Percentiles rank a stretch among this genome's conserved stretches.
phyloP scores from a whole-genome alignment of 495 filamentous ascomycete species.

The Xylaria sp. region DNA sequence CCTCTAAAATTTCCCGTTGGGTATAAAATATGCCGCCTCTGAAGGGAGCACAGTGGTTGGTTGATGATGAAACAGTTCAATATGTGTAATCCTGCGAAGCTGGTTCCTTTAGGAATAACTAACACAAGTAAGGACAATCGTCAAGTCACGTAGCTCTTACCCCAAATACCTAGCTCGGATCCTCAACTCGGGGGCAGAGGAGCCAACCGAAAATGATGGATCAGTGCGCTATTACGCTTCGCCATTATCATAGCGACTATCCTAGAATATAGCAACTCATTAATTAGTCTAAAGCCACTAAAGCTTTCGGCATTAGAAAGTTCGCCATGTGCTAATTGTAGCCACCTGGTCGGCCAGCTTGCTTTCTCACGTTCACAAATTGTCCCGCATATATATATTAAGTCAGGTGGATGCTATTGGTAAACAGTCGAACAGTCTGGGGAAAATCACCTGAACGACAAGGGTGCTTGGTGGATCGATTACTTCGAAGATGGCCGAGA shows the following conservation, averaged over 20 bases:
- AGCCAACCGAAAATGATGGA: slow-evolving; percentile 2
- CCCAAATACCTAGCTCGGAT: slow-evolving; percentile 14
- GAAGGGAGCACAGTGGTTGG: slow-evolving; percentile 18
- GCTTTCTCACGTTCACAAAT: background rate
- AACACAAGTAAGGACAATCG: background rate
- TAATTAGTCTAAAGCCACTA: background rate
- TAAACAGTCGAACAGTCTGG: slow-evolving; percentile 3
- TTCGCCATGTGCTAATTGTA: background rate
- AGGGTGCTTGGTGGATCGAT: slow-evolving; percentile 29
- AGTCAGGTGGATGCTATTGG: slow-evolving; percentile 17
- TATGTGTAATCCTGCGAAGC: slow-evolving; percentile 29
- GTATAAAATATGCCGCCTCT: slow-evolving; percentile 27
- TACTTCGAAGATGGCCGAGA: background rate
- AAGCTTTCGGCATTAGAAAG: background rate
- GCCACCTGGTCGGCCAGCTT: background rate
- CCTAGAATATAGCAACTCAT: background rate
- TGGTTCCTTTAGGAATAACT: background rate
- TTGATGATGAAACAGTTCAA: slow-evolving; percentile 30
- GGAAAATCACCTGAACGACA: slow-evolving; percentile 22
- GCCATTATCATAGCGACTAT: background rate
- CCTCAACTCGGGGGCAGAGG: background rate
- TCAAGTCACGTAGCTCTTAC: slow-evolving; percentile 1
- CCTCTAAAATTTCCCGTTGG: slow-evolving; percentile 26
- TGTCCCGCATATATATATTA: slow-evolving; percentile 16
- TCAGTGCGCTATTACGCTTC: background rate